Evolutionary conservation across 352 stramenopile genomes (phyloP).

Genomic region (Pythium rishiriense): DNA sequence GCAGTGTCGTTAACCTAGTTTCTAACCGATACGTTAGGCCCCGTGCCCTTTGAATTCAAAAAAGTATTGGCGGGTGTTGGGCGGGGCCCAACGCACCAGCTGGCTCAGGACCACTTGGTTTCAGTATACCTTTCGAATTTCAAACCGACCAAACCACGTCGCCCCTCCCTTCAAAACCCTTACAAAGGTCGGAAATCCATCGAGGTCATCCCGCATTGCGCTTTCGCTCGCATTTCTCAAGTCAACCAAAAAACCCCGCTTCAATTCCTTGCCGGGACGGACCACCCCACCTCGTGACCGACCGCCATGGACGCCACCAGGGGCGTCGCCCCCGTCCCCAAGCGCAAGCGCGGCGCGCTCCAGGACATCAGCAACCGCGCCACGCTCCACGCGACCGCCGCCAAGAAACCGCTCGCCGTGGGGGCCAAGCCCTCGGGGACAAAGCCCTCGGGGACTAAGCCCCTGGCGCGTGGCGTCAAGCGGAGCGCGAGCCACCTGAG

Average conservation of each 20-base stretch:
- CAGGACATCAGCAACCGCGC: conserved; percentile 80
- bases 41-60: conserved; percentile 25
- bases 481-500: conserved; percentile 6
- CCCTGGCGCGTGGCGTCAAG: conserved; percentile 13
- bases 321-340: conserved; percentile 22
- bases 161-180: conserved; percentile 17
- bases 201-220: conserved; percentile 33
- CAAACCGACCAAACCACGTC: conserved; percentile 30
- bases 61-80: conserved; percentile 8
- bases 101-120: conserved; percentile 34
- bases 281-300: neutral
- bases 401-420: conserved; percentile 31
- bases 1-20: too few species aligned
- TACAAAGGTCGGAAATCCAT: neutral
- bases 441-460: neutral
- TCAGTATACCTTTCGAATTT: conserved; percentile 44
- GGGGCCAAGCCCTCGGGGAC: conserved; percentile 12
- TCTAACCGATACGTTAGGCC: too few species aligned
- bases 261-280: conserved; percentile 18
- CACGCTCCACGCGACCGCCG: conserved; percentile 35
- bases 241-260: too few species aligned
- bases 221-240: conserved; percentile 31
- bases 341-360: conserved; percentile 74
- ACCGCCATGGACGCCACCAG: conserved; percentile 16
- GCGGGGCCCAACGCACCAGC: conserved; percentile 6